Evolutionary conservation across 176 grass and related monocot species (phyloP).

Genomic region (Bromus sterilis): DNA sequence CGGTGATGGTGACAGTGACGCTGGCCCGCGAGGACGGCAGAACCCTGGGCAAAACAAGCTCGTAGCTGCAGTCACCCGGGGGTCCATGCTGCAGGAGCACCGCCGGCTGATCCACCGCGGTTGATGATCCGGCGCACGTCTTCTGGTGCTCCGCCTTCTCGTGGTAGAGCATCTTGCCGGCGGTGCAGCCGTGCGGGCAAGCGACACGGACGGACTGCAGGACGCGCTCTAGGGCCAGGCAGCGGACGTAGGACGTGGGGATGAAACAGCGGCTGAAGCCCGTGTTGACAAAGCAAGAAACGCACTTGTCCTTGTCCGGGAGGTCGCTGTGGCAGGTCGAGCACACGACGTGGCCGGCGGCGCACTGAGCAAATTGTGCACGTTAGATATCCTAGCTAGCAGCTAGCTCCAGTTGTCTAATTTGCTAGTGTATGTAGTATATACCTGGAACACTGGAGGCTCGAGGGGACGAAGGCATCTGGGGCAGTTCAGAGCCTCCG

Average conservation of each 20-base stretch:
- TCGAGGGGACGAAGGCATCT: background rate
- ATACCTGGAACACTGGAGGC: background rate
- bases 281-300: background rate
- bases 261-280: background rate
- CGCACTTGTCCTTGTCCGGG: too few species aligned
- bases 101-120: too few species aligned
- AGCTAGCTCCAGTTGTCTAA: too few species aligned
- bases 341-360: background rate
- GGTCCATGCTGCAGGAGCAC: too few species aligned
- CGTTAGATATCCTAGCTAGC: too few species aligned
- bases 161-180: background rate
- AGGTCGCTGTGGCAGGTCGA: background rate
- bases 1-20: too few species aligned
- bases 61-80: too few species aligned
- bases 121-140: background rate
- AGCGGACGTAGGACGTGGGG: background rate
- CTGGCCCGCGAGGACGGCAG: too few species aligned
- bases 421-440: too few species aligned
- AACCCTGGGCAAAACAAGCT: too few species aligned
- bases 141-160: background rate
- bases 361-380: background rate
- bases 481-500: background rate
- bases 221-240: background rate
- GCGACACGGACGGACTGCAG: background rate
- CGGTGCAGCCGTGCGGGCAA: background rate